These are phyloP conservation scores for Kluyveromyces wickerhamii DNA, from an alignment of 805 yeast species.

Conservation along the genomic window DNA sequence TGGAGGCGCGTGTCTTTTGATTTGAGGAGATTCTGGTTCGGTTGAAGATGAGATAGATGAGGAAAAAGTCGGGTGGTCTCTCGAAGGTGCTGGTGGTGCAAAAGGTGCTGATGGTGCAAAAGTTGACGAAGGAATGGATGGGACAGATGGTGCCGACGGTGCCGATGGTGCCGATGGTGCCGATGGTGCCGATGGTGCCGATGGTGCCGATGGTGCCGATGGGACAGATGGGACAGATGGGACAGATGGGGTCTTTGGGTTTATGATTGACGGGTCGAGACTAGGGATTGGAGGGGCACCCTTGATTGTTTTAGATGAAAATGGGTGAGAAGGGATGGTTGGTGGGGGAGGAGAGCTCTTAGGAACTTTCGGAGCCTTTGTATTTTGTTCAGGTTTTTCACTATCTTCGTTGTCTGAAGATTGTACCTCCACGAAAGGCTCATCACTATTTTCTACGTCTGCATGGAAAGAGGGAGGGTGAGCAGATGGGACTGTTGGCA, in stretches of 20 bases:
- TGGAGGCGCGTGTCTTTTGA: too few relatives aligned
- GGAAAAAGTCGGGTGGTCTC: constrained; percentile 7
- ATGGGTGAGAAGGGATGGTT: too few relatives aligned
- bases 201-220: constrained; percentile 7
- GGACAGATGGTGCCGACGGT: constrained; percentile 14
- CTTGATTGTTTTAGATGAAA: too few relatives aligned
- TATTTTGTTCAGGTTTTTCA: background rate
- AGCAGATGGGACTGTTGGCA: constrained; percentile 3
- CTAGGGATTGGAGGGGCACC: too few relatives aligned
- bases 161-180: constrained; percentile 7
- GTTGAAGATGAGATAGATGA: constrained; percentile 11
- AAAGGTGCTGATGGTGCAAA: constrained; percentile 10
- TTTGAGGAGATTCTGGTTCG: constrained; percentile 6
- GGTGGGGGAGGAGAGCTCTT: constrained; percentile 4
- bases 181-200: constrained; percentile 13
- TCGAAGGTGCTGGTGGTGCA: background rate
- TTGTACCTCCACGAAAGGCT: background rate
- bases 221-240: constrained; percentile 11
- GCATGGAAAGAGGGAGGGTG: background rate
- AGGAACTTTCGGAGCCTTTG: too few relatives aligned
- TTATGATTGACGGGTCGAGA: too few relatives aligned
- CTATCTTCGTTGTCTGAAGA: background rate
- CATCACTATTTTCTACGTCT: background rate
- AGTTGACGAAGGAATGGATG: constrained; percentile 11
- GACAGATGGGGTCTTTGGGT: too few relatives aligned